Evolutionary conservation across 768 basidiomycete genomes (phyloP).

Genomic region (Lactarius pseudohatsudake): DNA sequence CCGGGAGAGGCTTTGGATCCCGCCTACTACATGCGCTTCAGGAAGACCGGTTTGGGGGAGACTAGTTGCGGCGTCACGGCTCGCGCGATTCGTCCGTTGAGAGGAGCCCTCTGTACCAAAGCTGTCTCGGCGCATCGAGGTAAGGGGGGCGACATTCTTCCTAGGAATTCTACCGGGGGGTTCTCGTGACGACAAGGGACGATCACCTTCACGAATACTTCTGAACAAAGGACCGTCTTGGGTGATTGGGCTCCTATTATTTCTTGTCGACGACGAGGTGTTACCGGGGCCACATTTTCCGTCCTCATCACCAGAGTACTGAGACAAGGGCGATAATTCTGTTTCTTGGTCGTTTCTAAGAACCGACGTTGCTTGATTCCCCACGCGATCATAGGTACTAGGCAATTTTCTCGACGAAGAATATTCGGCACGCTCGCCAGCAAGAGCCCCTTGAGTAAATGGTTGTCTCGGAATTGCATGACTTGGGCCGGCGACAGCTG

Average conservation of each 20-base stretch:
- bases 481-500: not conserved
- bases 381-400: not conserved
- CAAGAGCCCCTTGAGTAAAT: not conserved
- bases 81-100: not conserved
- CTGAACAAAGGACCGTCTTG: constrained; percentile 4
- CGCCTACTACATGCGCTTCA: constrained; percentile 3
- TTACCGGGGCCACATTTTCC: not conserved
- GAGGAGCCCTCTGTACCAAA: constrained; percentile 1
- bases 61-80: not conserved
- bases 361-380: not conserved
- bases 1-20: constrained; percentile 15
- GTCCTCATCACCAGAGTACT: constrained; percentile 24
- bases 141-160: not conserved
- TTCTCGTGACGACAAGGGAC: constrained; percentile 11
- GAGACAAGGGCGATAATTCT: constrained; percentile 18
- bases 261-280: not conserved
- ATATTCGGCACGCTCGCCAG: not conserved
- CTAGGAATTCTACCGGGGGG: not conserved
- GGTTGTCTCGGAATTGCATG: constrained; percentile 13
- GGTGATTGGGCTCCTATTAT: not conserved
- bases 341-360: constrained; percentile 2
- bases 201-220: constrained; percentile 2
- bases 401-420: not conserved
- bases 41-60: not conserved
- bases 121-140: not conserved